phyloP scores from a whole-genome alignment of 1,284 basidiomycete genomes.

The Marasmius oreades region DNA sequence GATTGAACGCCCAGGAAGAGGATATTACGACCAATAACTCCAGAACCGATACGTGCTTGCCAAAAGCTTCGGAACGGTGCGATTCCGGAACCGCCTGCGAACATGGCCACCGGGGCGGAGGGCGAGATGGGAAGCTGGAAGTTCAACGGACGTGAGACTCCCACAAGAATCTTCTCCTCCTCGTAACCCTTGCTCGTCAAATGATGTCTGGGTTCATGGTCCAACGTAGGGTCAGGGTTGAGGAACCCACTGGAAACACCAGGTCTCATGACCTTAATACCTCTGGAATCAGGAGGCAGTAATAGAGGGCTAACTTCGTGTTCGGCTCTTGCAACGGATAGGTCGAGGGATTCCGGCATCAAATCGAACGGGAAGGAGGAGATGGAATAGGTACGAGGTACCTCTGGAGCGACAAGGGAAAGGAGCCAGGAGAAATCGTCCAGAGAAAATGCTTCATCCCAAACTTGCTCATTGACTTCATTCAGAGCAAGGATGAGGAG shows the following conservation, averaged over 20 bases:
- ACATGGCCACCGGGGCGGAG: conserved; percentile 13
- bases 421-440: conserved; percentile 11
- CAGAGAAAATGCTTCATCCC: conserved; percentile 12
- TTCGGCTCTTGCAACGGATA: conserved; percentile 8
- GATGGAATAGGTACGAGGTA: conserved; percentile 12
- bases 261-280: conserved; percentile 2
- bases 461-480: conserved; percentile 10
- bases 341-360: conserved; percentile 9
- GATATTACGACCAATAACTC: conserved; percentile 10
- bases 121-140: conserved; percentile 13
- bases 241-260: conserved; percentile 12
- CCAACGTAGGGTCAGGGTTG: conserved; percentile 9
- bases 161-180: conserved; percentile 11
- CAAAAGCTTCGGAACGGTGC: conserved; percentile 13
- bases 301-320: conserved; percentile 6
- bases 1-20: conserved; percentile 13
- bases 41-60: conserved; percentile 11
- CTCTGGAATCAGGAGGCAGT: background rate
- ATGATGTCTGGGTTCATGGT: conserved; percentile 11
- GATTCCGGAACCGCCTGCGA: conserved; percentile 12
- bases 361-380: conserved; percentile 10
- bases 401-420: conserved; percentile 6
- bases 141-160: conserved; percentile 12
- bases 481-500: conserved; percentile 8
- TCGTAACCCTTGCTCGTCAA: conserved; percentile 2